Conservation (phyloP, 75 land plant species). For the Isoetes taiwanensis region DNA sequence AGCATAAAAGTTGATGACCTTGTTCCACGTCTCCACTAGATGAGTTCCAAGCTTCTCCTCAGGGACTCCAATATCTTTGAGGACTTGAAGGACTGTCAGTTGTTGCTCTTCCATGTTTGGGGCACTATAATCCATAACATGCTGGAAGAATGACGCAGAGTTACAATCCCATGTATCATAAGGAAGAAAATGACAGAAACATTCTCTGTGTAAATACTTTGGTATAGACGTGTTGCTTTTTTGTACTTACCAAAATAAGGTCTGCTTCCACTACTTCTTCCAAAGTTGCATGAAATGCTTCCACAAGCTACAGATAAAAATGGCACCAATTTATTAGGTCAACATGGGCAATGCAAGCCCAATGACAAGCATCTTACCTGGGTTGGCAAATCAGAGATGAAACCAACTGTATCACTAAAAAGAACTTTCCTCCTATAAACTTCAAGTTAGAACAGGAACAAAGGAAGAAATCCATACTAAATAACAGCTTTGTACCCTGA, state of each 20-base stretch:
- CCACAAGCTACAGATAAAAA: slow-evolving; percentile 46
- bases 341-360: too few relatives aligned
- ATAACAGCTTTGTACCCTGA: slow-evolving; percentile 48
- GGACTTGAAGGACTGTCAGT: slow-evolving; percentile 56
- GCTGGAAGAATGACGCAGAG: slow-evolving; percentile 31
- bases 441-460: not conserved
- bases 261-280: slow-evolving; percentile 75
- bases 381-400: slow-evolving; percentile 87
- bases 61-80: slow-evolving; percentile 73
- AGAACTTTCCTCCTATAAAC: slow-evolving; percentile 53
- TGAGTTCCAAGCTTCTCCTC: slow-evolving; percentile 44
- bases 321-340: not conserved
- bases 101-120: slow-evolving; percentile 69
- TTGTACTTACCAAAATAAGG: slow-evolving; percentile 21
- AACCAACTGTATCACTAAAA: slow-evolving; percentile 95
- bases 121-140: slow-evolving; percentile 84
- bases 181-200: too few relatives aligned
- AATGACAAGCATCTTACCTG: slow-evolving; percentile 58
- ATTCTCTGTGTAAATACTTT: too few relatives aligned
- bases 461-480: not conserved
- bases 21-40: slow-evolving; percentile 96
- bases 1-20: too few relatives aligned
- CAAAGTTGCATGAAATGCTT: slow-evolving; percentile 97
- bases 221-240: too few relatives aligned
- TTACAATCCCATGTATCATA: too few relatives aligned